Percentiles rank a stretch among this genome's conserved stretches.
These are phyloP conservation scores for Amaranthus tricolor DNA, from an alignment of 179 eudicot species.

Conservation along the genomic window DNA sequence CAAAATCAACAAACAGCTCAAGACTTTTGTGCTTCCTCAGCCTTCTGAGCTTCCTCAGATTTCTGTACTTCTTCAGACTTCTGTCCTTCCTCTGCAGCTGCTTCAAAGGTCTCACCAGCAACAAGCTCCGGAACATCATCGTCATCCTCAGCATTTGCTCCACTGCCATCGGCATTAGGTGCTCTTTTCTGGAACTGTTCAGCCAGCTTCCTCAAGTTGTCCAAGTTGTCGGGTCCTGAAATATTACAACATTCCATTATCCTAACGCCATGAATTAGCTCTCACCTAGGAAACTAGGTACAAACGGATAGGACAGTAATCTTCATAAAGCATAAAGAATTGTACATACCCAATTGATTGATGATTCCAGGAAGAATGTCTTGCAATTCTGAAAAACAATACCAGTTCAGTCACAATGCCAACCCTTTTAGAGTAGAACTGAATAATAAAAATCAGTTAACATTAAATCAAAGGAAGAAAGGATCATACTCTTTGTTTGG, in stretches of 20 bases:
- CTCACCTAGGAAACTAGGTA: not conserved
- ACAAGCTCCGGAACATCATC: slow-evolving; percentile 97
- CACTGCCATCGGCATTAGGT: slow-evolving; percentile 43
- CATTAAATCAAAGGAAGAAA: slow-evolving; percentile 5
- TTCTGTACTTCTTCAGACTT: too few relatives aligned
- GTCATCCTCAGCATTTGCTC: slow-evolving; percentile 47
- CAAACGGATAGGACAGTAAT: not conserved
- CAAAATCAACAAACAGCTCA: slow-evolving; percentile 29
- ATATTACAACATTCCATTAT: not conserved
- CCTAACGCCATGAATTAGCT: not conserved
- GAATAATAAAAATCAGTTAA: not conserved
- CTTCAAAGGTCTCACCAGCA: slow-evolving; percentile 90
- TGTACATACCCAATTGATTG: slow-evolving; percentile 73
- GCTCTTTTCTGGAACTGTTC: slow-evolving; percentile 74
- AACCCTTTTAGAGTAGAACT: not conserved
- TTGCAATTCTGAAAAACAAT: slow-evolving; percentile 61
- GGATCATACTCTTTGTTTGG: slow-evolving; percentile 73
- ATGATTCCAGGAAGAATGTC: slow-evolving; percentile 91
- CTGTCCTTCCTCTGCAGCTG: slow-evolving; percentile 75
- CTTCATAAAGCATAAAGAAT: not conserved
- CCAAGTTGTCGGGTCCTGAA: slow-evolving; percentile 92
- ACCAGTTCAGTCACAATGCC: not conserved
- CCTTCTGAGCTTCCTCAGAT: too few relatives aligned
- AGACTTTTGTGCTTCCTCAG: slow-evolving; percentile 25
- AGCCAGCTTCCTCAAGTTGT: slow-evolving; percentile 79